Percentiles rank a stretch among this genome's conserved stretches.
Evolutionary conservation across 2,329 filamentous ascomycete genomes (phyloP).

Genomic region (Annulohypoxylon truncatum): DNA sequence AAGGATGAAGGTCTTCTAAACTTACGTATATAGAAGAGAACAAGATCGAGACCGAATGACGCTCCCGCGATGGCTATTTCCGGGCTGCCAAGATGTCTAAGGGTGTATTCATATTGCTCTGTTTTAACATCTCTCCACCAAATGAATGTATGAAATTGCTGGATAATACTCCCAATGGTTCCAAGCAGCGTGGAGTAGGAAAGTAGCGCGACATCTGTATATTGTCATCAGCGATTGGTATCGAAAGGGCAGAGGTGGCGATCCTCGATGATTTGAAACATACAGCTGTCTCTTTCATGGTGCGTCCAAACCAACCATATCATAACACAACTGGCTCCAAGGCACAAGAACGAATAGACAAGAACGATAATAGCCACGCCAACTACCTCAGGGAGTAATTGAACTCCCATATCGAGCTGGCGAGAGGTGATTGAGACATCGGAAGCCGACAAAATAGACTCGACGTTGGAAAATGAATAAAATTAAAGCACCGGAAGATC

Average conservation of each 20-base stretch:
- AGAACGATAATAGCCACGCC: slow-evolving; percentile 51
- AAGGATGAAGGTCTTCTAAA: not conserved
- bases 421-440: slow-evolving; percentile 37
- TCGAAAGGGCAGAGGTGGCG: not conserved
- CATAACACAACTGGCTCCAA: slow-evolving; percentile 50
- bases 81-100: slow-evolving; percentile 52
- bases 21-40: slow-evolving; percentile 62
- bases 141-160: slow-evolving; percentile 57
- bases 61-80: slow-evolving; percentile 57
- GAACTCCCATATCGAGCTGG: slow-evolving; percentile 52
- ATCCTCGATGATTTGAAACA: slow-evolving; percentile 34
- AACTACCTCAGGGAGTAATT: slow-evolving; percentile 51
- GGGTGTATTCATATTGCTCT: slow-evolving; percentile 53
- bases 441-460: slow-evolving; percentile 12
- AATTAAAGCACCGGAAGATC: slow-evolving; percentile 4
- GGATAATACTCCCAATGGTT: slow-evolving; percentile 55
- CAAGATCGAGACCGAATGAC: slow-evolving; percentile 55
- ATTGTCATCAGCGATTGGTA: slow-evolving; percentile 13
- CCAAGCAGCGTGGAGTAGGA: slow-evolving; percentile 53
- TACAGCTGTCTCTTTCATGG: slow-evolving; percentile 57
- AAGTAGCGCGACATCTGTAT: slow-evolving; percentile 56
- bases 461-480: not conserved
- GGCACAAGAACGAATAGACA: slow-evolving; percentile 52
- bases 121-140: slow-evolving; percentile 56
- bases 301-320: slow-evolving; percentile 55